A percentile compares a stretch with the other conserved stretches of the same genome.
Conservation (phyloP, 257 asterid genomes). For the Coffea canephora region DNA sequence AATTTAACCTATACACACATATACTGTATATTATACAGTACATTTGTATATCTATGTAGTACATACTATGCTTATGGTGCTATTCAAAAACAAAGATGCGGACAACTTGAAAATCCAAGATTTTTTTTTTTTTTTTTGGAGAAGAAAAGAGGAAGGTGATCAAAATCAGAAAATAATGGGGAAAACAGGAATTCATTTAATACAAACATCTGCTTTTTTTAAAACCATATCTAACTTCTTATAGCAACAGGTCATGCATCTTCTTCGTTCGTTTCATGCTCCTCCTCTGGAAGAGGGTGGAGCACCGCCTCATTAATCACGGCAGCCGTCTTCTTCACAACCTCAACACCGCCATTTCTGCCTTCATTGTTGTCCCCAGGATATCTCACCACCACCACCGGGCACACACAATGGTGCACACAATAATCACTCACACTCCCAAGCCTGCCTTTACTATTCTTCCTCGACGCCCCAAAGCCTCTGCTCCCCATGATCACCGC, state of each 20-base stretch:
- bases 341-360: not conserved
- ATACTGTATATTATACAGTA: no score
- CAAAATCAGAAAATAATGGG: not conserved
- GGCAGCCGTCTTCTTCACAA: slow-evolving; percentile 5
- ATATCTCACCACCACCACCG: slow-evolving; percentile 55
- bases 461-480: slow-evolving; percentile 40
- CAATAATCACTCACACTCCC: slow-evolving; percentile 69
- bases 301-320: slow-evolving; percentile 21
- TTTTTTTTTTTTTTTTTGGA: not conserved
- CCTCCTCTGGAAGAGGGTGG: slow-evolving; percentile 31
- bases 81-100: not conserved
- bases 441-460: slow-evolving; percentile 35
- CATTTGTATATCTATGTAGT: no score
- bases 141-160: not conserved
- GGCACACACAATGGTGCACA: slow-evolving; percentile 53
- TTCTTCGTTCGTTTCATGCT: slow-evolving; percentile 12
- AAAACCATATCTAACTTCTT: not conserved
- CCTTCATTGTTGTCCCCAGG: slow-evolving; percentile 17
- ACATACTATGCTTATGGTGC: no score
- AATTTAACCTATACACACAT: no score
- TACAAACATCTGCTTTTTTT: no score
- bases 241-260: not conserved
- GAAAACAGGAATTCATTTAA: not conserved
- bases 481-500: slow-evolving; percentile 57
- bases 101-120: not conserved